Evolutionary conservation across 345 rosid genomes (phyloP).

Genomic region (Eucalyptus leucophloia): DNA sequence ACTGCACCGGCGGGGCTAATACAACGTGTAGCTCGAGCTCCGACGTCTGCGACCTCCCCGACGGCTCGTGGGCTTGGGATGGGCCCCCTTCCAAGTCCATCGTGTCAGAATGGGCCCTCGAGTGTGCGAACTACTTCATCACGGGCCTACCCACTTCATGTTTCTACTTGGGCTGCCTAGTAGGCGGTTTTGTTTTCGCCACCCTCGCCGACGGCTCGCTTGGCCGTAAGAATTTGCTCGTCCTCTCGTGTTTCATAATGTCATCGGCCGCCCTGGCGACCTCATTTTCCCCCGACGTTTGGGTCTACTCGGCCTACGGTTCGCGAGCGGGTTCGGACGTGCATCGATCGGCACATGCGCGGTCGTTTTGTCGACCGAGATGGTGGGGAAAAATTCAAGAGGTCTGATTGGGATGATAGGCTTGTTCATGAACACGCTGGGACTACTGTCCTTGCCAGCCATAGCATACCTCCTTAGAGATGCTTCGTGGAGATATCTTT

Average conservation of each 20-base stretch:
- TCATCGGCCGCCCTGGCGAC: slow-evolving; percentile 12
- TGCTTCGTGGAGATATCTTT: slow-evolving; percentile 39
- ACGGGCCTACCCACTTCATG: slow-evolving; percentile 1
- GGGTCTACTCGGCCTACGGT: slow-evolving; percentile 19
- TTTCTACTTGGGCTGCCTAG: slow-evolving; percentile 11
- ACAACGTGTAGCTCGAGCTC: not conserved
- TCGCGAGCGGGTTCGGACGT: slow-evolving; percentile 15
- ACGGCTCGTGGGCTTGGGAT: not conserved
- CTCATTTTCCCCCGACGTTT: slow-evolving; percentile 11
- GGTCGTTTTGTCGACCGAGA: slow-evolving; percentile 25
- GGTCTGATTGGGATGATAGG: slow-evolving; percentile 31
- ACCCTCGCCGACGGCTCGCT: slow-evolving; percentile 12
- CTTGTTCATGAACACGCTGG: slow-evolving; percentile 28
- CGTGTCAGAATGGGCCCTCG: slow-evolving; percentile 7
- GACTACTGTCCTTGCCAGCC: slow-evolving; percentile 35
- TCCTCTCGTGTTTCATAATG: slow-evolving; percentile 14
- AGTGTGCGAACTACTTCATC: not conserved
- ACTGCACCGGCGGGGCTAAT: not conserved
- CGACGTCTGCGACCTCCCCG: not conserved
- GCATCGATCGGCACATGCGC: slow-evolving; percentile 13
- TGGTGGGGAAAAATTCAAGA: slow-evolving; percentile 27
- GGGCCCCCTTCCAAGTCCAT: not conserved
- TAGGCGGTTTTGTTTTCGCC: slow-evolving; percentile 15
- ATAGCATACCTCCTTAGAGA: slow-evolving; percentile 16
- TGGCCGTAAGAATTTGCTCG: slow-evolving; percentile 25